These are phyloP conservation scores for Penicillium paxilli DNA, from an alignment of 495 filamentous ascomycete genomes.

Conservation along the genomic window DNA sequence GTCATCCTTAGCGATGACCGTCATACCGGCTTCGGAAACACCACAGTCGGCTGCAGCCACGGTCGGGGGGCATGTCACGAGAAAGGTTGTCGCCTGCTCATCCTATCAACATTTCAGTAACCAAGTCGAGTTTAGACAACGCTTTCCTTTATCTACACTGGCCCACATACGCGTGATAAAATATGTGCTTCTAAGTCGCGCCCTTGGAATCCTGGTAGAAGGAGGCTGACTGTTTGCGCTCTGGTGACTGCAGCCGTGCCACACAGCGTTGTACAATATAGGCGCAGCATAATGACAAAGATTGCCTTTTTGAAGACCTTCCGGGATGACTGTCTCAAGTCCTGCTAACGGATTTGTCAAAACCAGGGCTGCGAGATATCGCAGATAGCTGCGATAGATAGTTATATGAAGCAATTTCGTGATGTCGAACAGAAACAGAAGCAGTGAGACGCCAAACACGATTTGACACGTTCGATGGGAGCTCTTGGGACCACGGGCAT, in stretches of 20 bases:
- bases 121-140: background rate
- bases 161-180: background rate
- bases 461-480: no score
- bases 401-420: no score
- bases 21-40: background rate
- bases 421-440: no score
- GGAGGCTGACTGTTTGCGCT: background rate
- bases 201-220: background rate
- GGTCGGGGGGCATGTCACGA: background rate
- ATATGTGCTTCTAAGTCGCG: background rate
- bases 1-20: background rate
- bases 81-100: background rate
- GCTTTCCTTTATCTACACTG: no score
- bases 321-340: background rate
- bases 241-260: background rate
- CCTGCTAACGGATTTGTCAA: background rate
- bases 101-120: background rate
- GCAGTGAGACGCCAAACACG: no score
- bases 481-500: no score
- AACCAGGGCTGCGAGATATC: background rate
- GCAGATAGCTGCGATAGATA: background rate
- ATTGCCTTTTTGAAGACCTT: background rate
- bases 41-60: background rate
- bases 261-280: background rate
- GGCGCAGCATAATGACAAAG: background rate